Percentiles rank a stretch among this genome's conserved stretches.
Evolutionary conservation across 2,329 filamentous ascomycete species (phyloP).

Genomic region (Triangularia verruculosa): DNA sequence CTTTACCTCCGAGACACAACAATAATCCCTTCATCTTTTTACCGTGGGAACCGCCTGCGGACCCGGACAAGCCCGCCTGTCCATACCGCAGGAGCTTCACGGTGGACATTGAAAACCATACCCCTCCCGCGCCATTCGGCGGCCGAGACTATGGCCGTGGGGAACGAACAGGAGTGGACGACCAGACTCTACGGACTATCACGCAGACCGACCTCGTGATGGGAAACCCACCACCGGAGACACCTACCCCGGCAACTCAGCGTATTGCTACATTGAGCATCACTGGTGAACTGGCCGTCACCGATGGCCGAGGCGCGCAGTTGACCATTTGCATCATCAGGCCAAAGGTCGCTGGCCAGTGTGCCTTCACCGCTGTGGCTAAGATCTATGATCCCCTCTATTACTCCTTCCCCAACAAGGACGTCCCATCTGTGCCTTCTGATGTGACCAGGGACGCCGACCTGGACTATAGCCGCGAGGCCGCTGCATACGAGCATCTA

Average conservation of each 20-base stretch:
- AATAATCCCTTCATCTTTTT: too few relatives aligned
- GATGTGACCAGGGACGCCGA: conserved; percentile 4
- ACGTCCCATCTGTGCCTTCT: neutral
- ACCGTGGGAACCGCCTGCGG: conserved; percentile 7
- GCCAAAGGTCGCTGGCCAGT: neutral
- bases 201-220: conserved; percentile 11
- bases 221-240: conserved; percentile 1
- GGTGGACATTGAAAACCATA: conserved; percentile 13
- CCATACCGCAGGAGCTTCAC: conserved; percentile 8
- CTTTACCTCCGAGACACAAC: too few relatives aligned
- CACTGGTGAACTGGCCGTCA: neutral
- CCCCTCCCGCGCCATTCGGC: conserved; percentile 11
- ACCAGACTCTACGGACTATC: neutral
- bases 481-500: conserved; percentile 11
- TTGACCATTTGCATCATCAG: conserved; percentile 6
- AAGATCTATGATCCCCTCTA: conserved; percentile 14
- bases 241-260: neutral
- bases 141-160: conserved; percentile 4
- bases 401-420: conserved; percentile 7
- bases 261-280: conserved; percentile 1
- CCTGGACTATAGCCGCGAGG: conserved; percentile 9
- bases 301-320: conserved; percentile 3
- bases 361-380: conserved; percentile 6
- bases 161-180: neutral
- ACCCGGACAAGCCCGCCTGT: conserved; percentile 10